These are phyloP conservation scores for Solanum pimpinellifolium DNA, from an alignment of 257 asterid genomes.

Conservation along the genomic window DNA sequence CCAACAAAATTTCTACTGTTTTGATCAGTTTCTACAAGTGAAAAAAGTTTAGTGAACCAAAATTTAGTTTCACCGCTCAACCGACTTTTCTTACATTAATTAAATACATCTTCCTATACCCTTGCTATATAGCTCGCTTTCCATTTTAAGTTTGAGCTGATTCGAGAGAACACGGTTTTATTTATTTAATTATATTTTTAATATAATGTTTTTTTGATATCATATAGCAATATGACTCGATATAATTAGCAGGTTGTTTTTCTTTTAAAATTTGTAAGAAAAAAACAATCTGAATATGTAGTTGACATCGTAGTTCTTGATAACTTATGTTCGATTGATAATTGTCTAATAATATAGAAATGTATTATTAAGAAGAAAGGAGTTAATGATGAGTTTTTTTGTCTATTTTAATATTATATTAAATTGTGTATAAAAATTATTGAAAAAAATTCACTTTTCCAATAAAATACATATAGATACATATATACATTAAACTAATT, in stretches of 20 bases:
- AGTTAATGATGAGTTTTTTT: neutral
- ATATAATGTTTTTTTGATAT: neutral
- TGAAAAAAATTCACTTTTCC: neutral
- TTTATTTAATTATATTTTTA: neutral
- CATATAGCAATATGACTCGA: neutral
- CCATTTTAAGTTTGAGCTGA: neutral
- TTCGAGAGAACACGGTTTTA: neutral
- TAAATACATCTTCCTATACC: neutral
- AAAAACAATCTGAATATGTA: neutral
- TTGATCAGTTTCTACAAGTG: neutral
- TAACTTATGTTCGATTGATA: neutral
- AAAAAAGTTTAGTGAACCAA: neutral
- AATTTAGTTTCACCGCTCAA: neutral
- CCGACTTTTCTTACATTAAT: neutral
- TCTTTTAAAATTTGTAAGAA: neutral
- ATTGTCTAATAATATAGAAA: neutral
- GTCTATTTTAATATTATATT: neutral
- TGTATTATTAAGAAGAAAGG: neutral
- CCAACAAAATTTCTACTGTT: neutral
- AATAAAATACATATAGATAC: neutral
- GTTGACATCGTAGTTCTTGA: neutral
- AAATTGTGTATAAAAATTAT: neutral
- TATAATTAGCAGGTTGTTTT: too few species aligned
- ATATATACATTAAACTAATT: neutral
- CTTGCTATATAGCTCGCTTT: neutral